Conservation (phyloP, 2,329 filamentous ascomycete species). For the Lecanicillium sp. region DNA sequence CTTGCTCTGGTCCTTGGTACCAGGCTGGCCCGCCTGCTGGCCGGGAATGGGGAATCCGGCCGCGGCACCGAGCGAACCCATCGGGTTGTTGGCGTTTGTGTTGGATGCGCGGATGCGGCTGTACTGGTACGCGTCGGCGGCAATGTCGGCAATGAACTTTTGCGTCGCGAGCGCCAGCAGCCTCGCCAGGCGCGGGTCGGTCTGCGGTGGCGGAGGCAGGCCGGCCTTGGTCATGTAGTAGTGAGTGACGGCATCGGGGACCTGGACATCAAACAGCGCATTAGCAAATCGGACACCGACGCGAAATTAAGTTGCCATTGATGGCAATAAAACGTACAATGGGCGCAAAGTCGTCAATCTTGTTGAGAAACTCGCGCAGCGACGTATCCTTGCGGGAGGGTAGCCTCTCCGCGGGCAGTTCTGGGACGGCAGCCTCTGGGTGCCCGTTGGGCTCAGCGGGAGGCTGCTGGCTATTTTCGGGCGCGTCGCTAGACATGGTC, state of each 20-base stretch:
- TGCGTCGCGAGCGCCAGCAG: constrained; percentile 96
- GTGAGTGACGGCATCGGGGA: constrained; percentile 93
- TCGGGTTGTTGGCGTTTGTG: constrained; percentile 78
- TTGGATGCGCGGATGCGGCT: constrained; percentile 89
- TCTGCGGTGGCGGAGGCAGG: constrained; percentile 85
- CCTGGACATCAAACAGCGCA: constrained; percentile 45
- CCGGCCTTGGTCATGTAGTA: constrained; percentile 97
- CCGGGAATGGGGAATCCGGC: constrained; percentile 61
- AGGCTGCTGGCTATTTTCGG: constrained; percentile 24
- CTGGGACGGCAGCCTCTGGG: constrained; percentile 16
- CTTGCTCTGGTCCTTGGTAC: constrained; percentile 49
- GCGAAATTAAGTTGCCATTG: no score
- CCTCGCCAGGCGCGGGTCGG: constrained; percentile 81
- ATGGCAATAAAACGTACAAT: constrained; percentile 57
- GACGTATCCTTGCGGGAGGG: constrained; percentile 86
- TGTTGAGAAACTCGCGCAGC: constrained; percentile 82
- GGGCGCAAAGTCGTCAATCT: constrained; percentile 97
- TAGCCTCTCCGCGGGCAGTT: constrained; percentile 53
- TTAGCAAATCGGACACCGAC: background rate
- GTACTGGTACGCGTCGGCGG: constrained; percentile 96
- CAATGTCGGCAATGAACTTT: constrained; percentile 97
- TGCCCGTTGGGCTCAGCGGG: constrained; percentile 18
- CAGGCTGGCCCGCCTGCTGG: constrained; percentile 49
- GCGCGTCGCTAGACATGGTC: constrained; percentile 28
- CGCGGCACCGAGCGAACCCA: constrained; percentile 75